phyloP scores from a whole-genome alignment of 1,139 yeast genomes.

The Saccharomyces pastorianus region DNA sequence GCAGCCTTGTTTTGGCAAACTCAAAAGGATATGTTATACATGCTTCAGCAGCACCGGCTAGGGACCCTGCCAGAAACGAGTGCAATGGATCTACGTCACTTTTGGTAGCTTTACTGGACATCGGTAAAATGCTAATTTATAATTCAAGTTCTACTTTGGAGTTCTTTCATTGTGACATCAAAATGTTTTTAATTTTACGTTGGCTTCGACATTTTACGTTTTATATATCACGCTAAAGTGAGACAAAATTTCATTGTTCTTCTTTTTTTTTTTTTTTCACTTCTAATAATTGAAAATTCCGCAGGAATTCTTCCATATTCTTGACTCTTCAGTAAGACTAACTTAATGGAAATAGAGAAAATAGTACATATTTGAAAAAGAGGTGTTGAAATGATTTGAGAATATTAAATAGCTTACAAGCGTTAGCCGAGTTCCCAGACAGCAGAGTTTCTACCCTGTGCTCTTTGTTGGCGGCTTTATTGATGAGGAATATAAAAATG shows the following conservation, averaged over 20 bases:
- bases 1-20: constrained; percentile 90
- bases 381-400: background rate
- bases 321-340: background rate
- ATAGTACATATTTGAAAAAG: background rate
- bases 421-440: background rate
- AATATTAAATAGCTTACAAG: background rate
- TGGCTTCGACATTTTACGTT: background rate
- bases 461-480: no score
- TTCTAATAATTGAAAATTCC: background rate
- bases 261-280: background rate
- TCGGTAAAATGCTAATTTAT: background rate
- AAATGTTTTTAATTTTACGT: background rate
- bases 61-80: constrained; percentile 87
- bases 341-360: background rate
- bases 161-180: background rate
- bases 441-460: background rate
- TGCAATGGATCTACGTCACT: constrained; percentile 46
- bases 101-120: constrained; percentile 1
- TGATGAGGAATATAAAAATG: no score
- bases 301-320: background rate
- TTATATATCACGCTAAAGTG: background rate
- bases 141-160: background rate
- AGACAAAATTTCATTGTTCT: background rate
- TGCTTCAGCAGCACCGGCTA: constrained; percentile 93
- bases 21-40: constrained; percentile 90